Conservation (phyloP, 176 grass and related monocot genomes). For the Puccinellia tenuiflora region DNA sequence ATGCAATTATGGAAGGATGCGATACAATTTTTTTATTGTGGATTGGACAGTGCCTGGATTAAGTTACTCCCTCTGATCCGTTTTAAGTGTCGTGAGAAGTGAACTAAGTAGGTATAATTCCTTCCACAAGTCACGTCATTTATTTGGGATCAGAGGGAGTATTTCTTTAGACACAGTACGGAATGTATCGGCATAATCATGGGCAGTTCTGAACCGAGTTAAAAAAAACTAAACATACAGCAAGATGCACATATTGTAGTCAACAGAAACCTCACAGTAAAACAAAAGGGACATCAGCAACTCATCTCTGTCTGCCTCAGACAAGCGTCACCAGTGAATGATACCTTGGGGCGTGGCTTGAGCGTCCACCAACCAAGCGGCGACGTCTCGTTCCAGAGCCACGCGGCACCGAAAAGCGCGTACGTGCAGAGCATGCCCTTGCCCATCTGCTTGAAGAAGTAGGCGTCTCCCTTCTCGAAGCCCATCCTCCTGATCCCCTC, state of each 20-base stretch:
- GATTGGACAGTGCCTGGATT: neutral
- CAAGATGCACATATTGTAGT: neutral
- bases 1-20: too few species aligned
- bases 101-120: too few species aligned
- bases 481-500: slow-evolving; percentile 40
- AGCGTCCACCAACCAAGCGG: slow-evolving; percentile 83
- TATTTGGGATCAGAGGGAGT: too few species aligned
- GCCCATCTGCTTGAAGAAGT: slow-evolving; percentile 82
- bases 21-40: neutral
- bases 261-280: neutral
- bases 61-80: too few species aligned
- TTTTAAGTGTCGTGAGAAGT: too few species aligned
- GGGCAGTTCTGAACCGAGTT: neutral
- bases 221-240: neutral
- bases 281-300: neutral
- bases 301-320: neutral
- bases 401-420: slow-evolving; percentile 45
- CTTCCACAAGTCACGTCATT: too few species aligned
- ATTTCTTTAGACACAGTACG: neutral
- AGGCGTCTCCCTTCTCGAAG: slow-evolving; percentile 56
- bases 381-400: slow-evolving; percentile 77
- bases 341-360: slow-evolving; percentile 72
- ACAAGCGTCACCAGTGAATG: neutral
- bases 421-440: slow-evolving; percentile 76
- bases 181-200: neutral